Percentiles rank a stretch among this genome's conserved stretches.
Conservation (phyloP, 2,329 filamentous ascomycete species). For the Alternaria arborescens region DNA sequence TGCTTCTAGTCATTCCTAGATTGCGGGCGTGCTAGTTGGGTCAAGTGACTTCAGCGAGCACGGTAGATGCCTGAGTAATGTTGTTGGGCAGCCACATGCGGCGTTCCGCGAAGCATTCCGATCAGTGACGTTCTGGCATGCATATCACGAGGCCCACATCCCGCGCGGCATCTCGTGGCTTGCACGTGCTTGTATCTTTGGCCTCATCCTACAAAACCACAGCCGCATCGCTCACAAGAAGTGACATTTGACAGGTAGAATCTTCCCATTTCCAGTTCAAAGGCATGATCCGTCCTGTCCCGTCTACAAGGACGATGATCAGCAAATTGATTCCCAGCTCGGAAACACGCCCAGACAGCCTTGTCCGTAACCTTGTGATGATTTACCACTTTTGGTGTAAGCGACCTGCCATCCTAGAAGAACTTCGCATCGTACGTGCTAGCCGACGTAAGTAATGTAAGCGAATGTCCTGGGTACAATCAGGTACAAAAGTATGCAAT, state of each 20-base stretch:
- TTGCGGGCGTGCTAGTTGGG: background rate
- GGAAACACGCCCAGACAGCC: background rate
- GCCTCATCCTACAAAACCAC: background rate
- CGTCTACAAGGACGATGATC: background rate
- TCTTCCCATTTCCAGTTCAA: background rate
- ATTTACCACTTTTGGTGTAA: background rate
- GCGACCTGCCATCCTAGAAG: background rate
- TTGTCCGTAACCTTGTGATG: background rate
- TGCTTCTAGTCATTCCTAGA: background rate
- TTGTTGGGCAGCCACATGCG: slow-evolving; percentile 10
- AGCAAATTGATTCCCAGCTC: background rate
- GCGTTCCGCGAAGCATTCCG: slow-evolving; percentile 25
- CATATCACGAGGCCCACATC: slow-evolving; percentile 10
- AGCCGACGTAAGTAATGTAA: background rate
- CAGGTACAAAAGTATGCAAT: slow-evolving; percentile 1
- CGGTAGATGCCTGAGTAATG: background rate
- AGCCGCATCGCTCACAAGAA: background rate
- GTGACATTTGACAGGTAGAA: background rate
- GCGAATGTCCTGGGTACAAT: background rate
- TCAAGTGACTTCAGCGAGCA: slow-evolving; percentile 8
- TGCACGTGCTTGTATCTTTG: background rate
- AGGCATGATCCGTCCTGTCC: background rate
- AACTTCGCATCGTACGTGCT: background rate
- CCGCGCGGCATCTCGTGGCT: background rate
- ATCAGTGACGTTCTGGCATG: slow-evolving; percentile 23